These are phyloP conservation scores for Corynespora cassiicola DNA, from an alignment of 2,329 filamentous ascomycete genomes.

Conservation along the genomic window DNA sequence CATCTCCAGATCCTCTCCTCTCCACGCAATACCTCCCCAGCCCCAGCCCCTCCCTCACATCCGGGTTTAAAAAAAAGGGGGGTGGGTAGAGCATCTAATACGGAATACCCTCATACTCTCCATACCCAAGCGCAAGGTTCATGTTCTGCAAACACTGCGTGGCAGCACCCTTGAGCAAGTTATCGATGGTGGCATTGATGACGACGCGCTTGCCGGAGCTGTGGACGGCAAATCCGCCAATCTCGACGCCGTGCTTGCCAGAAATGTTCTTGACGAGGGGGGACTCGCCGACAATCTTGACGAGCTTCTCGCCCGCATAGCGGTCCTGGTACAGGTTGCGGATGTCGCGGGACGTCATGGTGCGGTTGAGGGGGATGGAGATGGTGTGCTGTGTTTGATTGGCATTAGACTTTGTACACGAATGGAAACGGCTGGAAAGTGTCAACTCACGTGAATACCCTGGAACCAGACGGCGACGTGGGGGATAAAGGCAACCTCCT, in stretches of 20 bases:
- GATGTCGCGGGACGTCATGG: constrained; percentile 90
- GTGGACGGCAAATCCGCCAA: constrained; percentile 95
- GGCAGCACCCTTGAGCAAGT: constrained; percentile 89
- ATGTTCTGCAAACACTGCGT: constrained; percentile 96
- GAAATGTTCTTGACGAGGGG: constrained; percentile 85
- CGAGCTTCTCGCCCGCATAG: constrained; percentile 92
- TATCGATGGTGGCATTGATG: constrained; percentile 93
- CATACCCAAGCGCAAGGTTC: constrained; percentile 89
- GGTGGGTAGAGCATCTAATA: constrained; percentile 37
- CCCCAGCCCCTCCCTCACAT: no score
- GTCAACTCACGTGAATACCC: constrained; percentile 72
- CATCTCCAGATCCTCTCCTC: no score
- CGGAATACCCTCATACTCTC: constrained; percentile 88
- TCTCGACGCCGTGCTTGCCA: constrained; percentile 87
- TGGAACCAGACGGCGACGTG: constrained; percentile 98
- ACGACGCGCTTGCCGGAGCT: constrained; percentile 88
- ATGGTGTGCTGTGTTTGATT: constrained; percentile 72
- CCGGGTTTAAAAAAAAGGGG: no score
- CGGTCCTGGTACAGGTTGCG: constrained; percentile 94
- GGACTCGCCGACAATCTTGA: constrained; percentile 89
- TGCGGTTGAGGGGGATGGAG: constrained; percentile 82
- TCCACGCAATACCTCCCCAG: no score
- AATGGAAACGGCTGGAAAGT: neutral
- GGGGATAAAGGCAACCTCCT: constrained; percentile 82
- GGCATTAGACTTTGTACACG: neutral